Conservation (phyloP, 176 grass and related monocot genomes). For the Elymus sibiricus region DNA sequence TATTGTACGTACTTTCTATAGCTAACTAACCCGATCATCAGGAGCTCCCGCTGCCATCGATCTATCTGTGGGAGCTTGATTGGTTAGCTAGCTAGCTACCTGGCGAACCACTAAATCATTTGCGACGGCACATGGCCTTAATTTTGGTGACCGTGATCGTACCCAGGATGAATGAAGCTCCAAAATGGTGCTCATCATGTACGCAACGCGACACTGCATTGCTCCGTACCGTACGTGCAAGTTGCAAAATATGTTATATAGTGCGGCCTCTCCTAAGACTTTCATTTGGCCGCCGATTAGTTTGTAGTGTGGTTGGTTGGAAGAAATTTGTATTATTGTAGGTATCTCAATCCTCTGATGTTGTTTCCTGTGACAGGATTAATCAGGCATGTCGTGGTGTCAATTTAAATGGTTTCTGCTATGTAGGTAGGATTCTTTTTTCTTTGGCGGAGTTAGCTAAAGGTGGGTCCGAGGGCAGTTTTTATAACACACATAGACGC, state of each 20-base stretch:
- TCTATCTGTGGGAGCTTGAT: neutral
- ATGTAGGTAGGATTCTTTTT: too few relatives aligned
- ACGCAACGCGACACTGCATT: neutral
- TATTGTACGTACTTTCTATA: slow-evolving; percentile 4
- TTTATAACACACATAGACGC: too few relatives aligned
- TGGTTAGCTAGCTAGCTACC: neutral
- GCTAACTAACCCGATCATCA: neutral
- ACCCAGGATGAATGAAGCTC: neutral
- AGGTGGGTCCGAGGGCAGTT: too few relatives aligned
- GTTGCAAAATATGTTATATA: neutral
- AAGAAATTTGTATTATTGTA: neutral
- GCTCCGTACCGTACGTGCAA: neutral
- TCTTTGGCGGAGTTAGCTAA: too few relatives aligned
- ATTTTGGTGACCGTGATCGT: neutral
- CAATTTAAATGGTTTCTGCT: too few relatives aligned
- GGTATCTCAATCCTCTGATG: neutral
- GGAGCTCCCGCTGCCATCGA: neutral
- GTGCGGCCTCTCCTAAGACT: neutral
- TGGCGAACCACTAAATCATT: slow-evolving; percentile 34
- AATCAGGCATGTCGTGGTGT: too few relatives aligned
- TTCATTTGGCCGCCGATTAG: neutral
- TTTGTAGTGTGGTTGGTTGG: neutral
- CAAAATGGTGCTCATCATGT: neutral
- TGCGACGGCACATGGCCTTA: slow-evolving; percentile 27
- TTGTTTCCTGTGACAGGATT: neutral